phyloP scores from a whole-genome alignment of 345 rosid species.

The Murraya paniculata region DNA sequence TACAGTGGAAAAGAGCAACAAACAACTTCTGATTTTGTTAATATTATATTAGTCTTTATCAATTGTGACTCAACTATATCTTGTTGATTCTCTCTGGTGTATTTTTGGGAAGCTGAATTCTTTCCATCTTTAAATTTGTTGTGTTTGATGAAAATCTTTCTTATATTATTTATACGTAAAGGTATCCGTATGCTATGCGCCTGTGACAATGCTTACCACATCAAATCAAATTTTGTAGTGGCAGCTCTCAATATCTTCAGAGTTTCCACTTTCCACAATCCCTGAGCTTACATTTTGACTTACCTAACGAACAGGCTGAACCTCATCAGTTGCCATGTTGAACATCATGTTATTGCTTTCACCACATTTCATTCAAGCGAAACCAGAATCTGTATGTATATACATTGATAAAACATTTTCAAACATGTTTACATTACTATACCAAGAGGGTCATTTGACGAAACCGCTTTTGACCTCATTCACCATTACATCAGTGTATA shows the following conservation, averaged over 20 bases:
- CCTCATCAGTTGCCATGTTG: background rate
- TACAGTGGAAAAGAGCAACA: slow-evolving; percentile 18
- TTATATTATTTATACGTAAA: too few species aligned
- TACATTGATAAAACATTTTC: background rate
- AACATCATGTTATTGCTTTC: background rate
- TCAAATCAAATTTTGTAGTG: too few species aligned
- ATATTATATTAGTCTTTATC: slow-evolving; percentile 6
- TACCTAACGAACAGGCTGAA: too few species aligned
- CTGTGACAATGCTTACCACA: too few species aligned
- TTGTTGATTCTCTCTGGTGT: background rate
- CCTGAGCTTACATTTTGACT: too few species aligned
- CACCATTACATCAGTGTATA: too few species aligned
- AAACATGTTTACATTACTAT: background rate
- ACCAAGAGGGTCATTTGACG: too few species aligned
- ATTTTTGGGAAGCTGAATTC: background rate
- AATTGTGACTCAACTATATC: background rate
- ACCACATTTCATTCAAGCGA: background rate
- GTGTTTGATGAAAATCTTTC: background rate
- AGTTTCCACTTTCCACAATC: too few species aligned
- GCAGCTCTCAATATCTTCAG: too few species aligned
- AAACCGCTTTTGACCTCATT: too few species aligned
- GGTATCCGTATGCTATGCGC: too few species aligned
- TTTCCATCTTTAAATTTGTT: background rate
- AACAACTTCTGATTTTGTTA: background rate
- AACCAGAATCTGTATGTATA: background rate